phyloP scores from a whole-genome alignment of 192 early-diverging fungal species.

The Powellomyces hirtus region DNA sequence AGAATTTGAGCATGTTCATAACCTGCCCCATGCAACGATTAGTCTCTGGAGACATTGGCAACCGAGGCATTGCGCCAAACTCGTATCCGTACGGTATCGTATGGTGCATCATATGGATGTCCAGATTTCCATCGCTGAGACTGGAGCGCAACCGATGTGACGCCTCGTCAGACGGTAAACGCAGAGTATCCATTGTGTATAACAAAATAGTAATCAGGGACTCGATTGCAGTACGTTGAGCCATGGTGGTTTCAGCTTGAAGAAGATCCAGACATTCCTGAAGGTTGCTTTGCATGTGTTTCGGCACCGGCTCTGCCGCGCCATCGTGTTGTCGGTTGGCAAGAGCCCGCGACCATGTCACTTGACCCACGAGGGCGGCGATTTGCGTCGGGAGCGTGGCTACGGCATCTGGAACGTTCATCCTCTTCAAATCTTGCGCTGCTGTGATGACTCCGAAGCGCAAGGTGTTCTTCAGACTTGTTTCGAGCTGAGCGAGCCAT shows the following conservation, averaged over 20 bases:
- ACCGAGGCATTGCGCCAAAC: conserved; percentile 15
- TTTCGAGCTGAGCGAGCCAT: conserved; percentile 11
- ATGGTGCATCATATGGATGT: conserved; percentile 13
- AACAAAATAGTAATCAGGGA: neutral
- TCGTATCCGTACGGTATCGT: conserved; percentile 25
- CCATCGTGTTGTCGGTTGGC: neutral
- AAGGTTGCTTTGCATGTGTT: neutral
- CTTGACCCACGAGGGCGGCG: neutral
- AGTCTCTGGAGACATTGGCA: neutral
- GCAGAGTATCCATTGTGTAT: conserved; percentile 4
- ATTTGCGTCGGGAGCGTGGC: neutral
- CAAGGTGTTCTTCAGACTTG: neutral
- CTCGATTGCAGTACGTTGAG: neutral
- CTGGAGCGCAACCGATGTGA: neutral
- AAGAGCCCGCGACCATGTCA: conserved; percentile 2
- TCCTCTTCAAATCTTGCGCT: neutral
- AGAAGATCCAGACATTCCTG: neutral
- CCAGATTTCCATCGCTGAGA: neutral
- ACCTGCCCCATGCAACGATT: conserved; percentile 7
- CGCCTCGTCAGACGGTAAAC: neutral
- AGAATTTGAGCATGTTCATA: neutral
- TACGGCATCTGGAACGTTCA: neutral
- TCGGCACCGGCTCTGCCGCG: neutral
- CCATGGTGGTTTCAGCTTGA: neutral
- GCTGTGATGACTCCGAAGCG: neutral